Percentiles rank a stretch among this genome's conserved stretches.
Conservation (phyloP, 345 rosid genomes). For the Euclidium syriacum region DNA sequence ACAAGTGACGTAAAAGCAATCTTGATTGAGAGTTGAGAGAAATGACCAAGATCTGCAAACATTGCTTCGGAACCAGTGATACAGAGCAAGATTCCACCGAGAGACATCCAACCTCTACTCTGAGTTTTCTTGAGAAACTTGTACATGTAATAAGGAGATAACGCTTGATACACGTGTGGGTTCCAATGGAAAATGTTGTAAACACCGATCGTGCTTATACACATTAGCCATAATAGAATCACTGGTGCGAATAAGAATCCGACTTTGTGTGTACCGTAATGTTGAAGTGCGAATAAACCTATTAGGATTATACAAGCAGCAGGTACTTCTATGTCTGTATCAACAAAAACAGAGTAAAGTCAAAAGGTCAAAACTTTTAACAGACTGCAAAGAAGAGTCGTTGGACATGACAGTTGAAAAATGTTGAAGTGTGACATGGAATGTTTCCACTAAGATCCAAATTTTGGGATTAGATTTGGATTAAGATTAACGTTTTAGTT, state of each 20-base stretch:
- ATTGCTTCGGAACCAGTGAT: slow-evolving; percentile 94
- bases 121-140: slow-evolving; percentile 75
- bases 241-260: slow-evolving; percentile 90
- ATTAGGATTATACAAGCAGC: slow-evolving; percentile 73
- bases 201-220: slow-evolving; percentile 71
- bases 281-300: slow-evolving; percentile 85
- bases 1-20: slow-evolving; percentile 84
- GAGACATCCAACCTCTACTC: slow-evolving; percentile 79
- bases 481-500: neutral
- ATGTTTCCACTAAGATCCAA: slow-evolving; percentile 23
- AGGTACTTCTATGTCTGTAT: slow-evolving; percentile 75
- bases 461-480: neutral
- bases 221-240: slow-evolving; percentile 67
- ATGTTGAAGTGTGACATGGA: too few relatives aligned
- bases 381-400: neutral
- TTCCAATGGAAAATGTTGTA: slow-evolving; percentile 80
- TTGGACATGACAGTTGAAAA: neutral
- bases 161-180: slow-evolving; percentile 80
- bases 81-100: slow-evolving; percentile 83
- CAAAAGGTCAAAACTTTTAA: neutral
- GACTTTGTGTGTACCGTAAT: slow-evolving; percentile 83
- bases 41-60: slow-evolving; percentile 97
- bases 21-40: slow-evolving; percentile 85
- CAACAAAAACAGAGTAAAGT: neutral
- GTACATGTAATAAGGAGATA: slow-evolving; percentile 77